These are phyloP conservation scores for Herpetospermum pedunculosum DNA, from an alignment of 306 rosid species.

Conservation along the genomic window DNA sequence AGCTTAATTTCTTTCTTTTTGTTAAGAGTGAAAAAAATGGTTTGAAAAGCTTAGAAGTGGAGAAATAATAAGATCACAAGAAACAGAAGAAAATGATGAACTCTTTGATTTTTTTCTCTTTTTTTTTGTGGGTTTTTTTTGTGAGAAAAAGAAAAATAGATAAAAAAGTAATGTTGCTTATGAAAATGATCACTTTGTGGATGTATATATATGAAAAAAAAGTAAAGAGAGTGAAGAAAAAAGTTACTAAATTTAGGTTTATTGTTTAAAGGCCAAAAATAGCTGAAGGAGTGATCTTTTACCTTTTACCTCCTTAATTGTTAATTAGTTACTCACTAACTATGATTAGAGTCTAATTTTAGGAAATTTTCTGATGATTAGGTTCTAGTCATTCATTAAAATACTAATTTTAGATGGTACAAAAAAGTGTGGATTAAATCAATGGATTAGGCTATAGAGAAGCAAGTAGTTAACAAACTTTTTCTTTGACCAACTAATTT, in stretches of 20 bases:
- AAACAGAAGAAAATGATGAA: not conserved
- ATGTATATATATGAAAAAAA: not conserved
- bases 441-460: too few relatives aligned
- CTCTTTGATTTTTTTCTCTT: not conserved
- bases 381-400: too few relatives aligned
- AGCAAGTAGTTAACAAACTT: too few relatives aligned
- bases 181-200: not conserved
- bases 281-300: not conserved
- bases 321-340: not conserved
- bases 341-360: too few relatives aligned
- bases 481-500: too few relatives aligned
- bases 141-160: too few relatives aligned
- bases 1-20: not conserved
- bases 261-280: not conserved
- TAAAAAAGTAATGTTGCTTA: not conserved
- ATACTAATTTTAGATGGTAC: too few relatives aligned
- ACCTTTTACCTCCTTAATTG: not conserved
- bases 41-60: not conserved
- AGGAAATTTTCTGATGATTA: too few relatives aligned
- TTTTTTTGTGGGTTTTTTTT: not conserved
- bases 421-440: too few relatives aligned
- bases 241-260: not conserved
- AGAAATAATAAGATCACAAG: not conserved
- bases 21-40: not conserved
- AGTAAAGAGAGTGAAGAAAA: not conserved